These are phyloP conservation scores for Cochlearia excelsa DNA, from an alignment of 345 rosid genomes.

Conservation along the genomic window DNA sequence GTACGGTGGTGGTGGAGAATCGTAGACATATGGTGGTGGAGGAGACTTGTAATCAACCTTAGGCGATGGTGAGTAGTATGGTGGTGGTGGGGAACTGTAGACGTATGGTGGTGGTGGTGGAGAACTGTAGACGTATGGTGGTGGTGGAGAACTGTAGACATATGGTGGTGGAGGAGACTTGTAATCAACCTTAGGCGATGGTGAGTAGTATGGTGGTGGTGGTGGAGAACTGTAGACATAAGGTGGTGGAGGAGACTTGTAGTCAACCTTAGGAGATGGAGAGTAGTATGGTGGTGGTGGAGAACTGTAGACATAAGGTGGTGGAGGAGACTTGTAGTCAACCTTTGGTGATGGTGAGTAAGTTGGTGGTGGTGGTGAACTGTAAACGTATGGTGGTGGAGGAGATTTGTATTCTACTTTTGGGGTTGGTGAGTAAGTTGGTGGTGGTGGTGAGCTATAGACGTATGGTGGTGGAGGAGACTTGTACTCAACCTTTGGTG, in stretches of 20 bases:
- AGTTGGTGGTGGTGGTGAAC: not conserved
- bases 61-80: not conserved
- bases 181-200: not conserved
- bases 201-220: slow-evolving; percentile 9
- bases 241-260: slow-evolving; percentile 14
- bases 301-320: slow-evolving; percentile 2
- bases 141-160: slow-evolving; percentile 13
- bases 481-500: not conserved
- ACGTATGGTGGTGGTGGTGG: slow-evolving; percentile 12
- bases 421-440: not conserved
- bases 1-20: not conserved
- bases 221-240: slow-evolving; percentile 8
- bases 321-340: not conserved
- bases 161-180: slow-evolving; percentile 17
- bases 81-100: slow-evolving; percentile 7
- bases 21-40: not conserved
- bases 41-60: not conserved
- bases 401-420: not conserved
- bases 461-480: not conserved
- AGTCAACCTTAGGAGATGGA: not conserved
- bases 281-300: slow-evolving; percentile 11
- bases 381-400: not conserved
- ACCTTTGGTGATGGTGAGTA: not conserved
- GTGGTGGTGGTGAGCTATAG: not conserved
- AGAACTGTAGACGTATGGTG: not conserved